Base-by-base conservation (phyloP, 2,329 filamentous ascomycete genomes). In the Aspergillus caelatus region DNA sequence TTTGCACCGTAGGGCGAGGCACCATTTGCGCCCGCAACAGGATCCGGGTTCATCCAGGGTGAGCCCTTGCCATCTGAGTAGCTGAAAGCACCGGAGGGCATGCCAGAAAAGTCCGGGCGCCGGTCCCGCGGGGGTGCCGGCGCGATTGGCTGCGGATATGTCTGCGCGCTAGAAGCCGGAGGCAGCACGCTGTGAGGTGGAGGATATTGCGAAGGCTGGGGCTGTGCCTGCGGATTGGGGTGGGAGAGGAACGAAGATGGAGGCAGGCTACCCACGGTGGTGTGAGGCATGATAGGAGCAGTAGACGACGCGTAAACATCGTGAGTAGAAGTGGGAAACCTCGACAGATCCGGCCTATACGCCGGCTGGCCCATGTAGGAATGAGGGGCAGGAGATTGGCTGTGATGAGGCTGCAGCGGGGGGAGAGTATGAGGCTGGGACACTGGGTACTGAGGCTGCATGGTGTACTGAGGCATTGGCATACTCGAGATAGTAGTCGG, bases 81-180 rank as follows among this genome's bases (percentile, higher is more conserved):
- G 59, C 84, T 86, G 72, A 90, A 91, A 8, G 88, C 89, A 69
- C 87, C 86, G 1, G 89, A 85, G 16, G 90, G 90, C 84, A 92
- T 89, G n/a, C 89, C 88, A 59, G 89, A 87, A 69, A 91, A 74
- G 80, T 86, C 64, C 77, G 80, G 56, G 79, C 81, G 75, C 57
- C 77, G 77, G 64, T 81, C 79, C 62, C 80, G 80, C 59, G 80
- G 80, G 48, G 90, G 90, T 48, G 91, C 91, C 19, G 91, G 90
- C 50, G 91, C 91, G 73, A 93, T 91, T 39, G 89, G 88, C 78
- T 92, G 90, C 53, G 89, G 90, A 75, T 92, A 91, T 60, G 88
- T 87, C 70, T 89, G 85, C 52, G 89, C 84, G 55, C 86, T 85
- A 12, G 89, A 88, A 28, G 88, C 80, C 77, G 91, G 88, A 54